Evolutionary conservation across 176 grass and related monocot species (phyloP), one percentile per base, ranked within the genome.

Genomic region (Dactylis glomerata): DNA sequence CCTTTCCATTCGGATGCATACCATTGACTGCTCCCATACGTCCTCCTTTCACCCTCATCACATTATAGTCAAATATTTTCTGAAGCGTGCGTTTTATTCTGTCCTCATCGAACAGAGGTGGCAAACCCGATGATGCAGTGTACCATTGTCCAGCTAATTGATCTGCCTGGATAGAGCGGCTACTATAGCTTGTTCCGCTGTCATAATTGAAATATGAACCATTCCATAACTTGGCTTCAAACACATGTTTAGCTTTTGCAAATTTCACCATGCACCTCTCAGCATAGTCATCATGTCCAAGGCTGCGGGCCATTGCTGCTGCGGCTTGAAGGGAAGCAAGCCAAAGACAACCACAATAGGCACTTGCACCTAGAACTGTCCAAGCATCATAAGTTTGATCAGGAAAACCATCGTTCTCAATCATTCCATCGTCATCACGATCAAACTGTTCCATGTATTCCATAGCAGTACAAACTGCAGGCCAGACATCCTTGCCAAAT

Each of bases 381-480:
- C 92, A 98, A 44, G 95, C 85, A 91, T 98, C 95, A 20, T 98
- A 98, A 20, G 95, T 98, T 85, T 98, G 95, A 91, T 98, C 95
- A 76, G 95, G 95, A 85, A 95, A 98, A 17, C 95, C 92, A 80
- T 98, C 95, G 80, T 98, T 98, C 87, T 98, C 95, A 69, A 98
- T 92, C 70, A 98, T 82, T 45, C 74, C 76, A 82, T 98, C 95
- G 67, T 74, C 95, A 70, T 98, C 95, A 61, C 81, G 85, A 84
- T 98, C 95, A 71, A 98, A 98, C 67, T 90, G 95, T 63, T 92
- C 95, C 91, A 98, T 98, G 64, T 95, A 98, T 63, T 98, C 95
- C 49, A 98, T 95, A 45, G 95, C 92, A 68, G 95, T 88, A 74
- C 82, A 89, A 76, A 98, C 95, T 56, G 91, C 89, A 72, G 95